A percentile compares a stretch with the other conserved stretches of the same genome.
phyloP scores from a whole-genome alignment of 1,284 basidiomycete genomes.

The Phaffia rhodozyma region DNA sequence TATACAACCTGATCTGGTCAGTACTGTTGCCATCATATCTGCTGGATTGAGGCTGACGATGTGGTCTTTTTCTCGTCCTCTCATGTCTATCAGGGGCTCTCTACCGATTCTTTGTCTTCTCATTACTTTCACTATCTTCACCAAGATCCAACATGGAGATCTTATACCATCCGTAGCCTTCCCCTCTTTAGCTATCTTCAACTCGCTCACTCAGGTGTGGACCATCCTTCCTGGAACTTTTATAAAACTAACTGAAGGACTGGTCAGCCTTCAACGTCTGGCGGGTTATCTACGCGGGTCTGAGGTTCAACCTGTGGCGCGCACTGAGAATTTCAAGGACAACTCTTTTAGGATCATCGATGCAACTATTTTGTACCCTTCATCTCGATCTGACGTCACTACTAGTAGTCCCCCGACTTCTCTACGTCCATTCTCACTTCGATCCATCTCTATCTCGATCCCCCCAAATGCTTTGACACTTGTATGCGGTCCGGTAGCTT shows the following conservation, averaged over 20 bases:
- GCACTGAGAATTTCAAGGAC: slow-evolving; percentile 8
- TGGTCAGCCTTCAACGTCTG: slow-evolving; percentile 11
- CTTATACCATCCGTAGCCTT: slow-evolving; percentile 33
- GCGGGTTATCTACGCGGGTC: slow-evolving; percentile 14
- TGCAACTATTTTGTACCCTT: slow-evolving; percentile 31
- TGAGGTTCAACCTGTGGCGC: slow-evolving; percentile 22
- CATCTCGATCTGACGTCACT: not conserved
- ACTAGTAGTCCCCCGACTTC: not conserved
- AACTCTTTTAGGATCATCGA: slow-evolving; percentile 23
- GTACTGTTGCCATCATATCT: slow-evolving; percentile 18
- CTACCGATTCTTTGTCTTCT: slow-evolving; percentile 19
- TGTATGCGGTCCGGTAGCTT: slow-evolving; percentile 33
- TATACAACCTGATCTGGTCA: slow-evolving; percentile 29
- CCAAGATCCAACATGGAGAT: slow-evolving; percentile 26
- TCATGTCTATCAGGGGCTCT: not conserved
- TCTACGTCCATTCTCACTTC: slow-evolving; percentile 20
- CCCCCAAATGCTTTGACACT: slow-evolving; percentile 29
- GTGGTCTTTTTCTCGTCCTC: slow-evolving; percentile 25
- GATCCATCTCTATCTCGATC: slow-evolving; percentile 25
- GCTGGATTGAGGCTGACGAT: slow-evolving; percentile 17
- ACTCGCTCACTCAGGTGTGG: slow-evolving; percentile 15
- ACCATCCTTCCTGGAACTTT: slow-evolving; percentile 5
- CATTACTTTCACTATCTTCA: slow-evolving; percentile 30
- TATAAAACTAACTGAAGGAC: slow-evolving; percentile 7
- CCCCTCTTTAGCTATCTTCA: slow-evolving; percentile 28